Percentiles rank a stretch among this genome's conserved stretches.
phyloP scores from a whole-genome alignment of 495 filamentous ascomycete genomes.

The Penicillium bialowiezense region DNA sequence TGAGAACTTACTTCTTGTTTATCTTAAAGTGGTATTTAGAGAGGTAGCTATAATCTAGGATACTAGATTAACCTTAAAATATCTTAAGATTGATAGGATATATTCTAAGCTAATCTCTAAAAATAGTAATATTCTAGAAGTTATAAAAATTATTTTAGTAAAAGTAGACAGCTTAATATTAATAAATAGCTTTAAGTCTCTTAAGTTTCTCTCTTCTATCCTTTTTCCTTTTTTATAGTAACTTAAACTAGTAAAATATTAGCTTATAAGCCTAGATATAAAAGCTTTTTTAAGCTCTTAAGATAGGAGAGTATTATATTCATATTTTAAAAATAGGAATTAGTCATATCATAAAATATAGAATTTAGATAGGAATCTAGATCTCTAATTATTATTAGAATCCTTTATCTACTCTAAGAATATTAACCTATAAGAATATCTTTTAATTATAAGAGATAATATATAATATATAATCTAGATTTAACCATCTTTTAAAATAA shows the following conservation, averaged over 20 bases:
- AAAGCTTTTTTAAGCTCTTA: not conserved
- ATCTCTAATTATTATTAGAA: not conserved
- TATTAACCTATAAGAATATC: not conserved
- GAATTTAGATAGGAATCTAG: not conserved
- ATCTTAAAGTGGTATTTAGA: constrained; percentile 1
- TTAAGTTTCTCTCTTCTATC: not conserved
- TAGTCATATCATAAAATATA: not conserved
- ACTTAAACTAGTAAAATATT: constrained; percentile 3
- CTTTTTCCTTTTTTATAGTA: not conserved
- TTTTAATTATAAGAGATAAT: not conserved
- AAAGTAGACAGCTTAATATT: constrained; percentile 1
- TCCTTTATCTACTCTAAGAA: constrained; percentile 1
- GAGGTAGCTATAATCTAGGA: not conserved
- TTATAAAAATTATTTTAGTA: not conserved
- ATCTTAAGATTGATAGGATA: not conserved
- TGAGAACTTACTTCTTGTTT: not conserved
- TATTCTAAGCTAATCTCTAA: not conserved
- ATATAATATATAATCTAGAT: not conserved
- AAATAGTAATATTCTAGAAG: not conserved
- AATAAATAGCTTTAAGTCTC: not conserved
- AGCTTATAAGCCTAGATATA: constrained; percentile 1
- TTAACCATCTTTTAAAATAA: not conserved
- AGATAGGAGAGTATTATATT: not conserved
- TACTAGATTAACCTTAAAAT: not conserved
- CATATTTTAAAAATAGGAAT: not conserved